These are phyloP conservation scores for Babesia bigemina DNA, from an alignment of 169 alveolate genomes.

Conservation along the genomic window DNA sequence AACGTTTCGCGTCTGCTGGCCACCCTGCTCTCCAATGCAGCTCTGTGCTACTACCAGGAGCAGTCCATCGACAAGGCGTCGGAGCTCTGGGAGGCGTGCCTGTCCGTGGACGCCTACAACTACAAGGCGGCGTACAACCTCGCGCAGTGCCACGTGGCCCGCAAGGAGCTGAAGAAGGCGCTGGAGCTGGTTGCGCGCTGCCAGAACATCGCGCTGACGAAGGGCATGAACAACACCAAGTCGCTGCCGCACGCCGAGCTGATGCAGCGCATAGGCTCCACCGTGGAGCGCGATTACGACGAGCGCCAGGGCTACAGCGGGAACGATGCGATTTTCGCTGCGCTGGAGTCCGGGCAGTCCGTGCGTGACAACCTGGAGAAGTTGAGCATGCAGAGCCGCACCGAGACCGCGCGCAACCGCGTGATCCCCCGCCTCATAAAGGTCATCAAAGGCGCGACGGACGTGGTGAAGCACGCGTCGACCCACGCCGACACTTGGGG, in stretches of 20 bases:
- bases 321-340: conserved; percentile 22
- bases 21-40: conserved; percentile 55
- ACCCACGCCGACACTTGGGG: conserved; percentile 18
- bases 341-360: conserved; percentile 17
- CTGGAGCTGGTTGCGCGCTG: conserved; percentile 40
- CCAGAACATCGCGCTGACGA: conserved; percentile 39
- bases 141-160: conserved; percentile 20
- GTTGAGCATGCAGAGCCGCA: conserved; percentile 1
- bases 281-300: conserved; percentile 1
- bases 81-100: conserved; percentile 25
- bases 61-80: conserved; percentile 13
- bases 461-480: conserved; percentile 1
- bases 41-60: conserved; percentile 33
- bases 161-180: conserved; percentile 35
- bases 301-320: not conserved
- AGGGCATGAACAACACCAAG: not conserved
- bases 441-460: conserved; percentile 3
- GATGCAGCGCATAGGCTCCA: conserved; percentile 4
- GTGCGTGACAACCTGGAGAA: conserved; percentile 37
- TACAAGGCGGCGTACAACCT: conserved; percentile 64
- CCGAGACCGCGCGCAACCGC: conserved; percentile 10
- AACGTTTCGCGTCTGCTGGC: conserved; percentile 22
- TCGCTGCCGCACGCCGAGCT: conserved; percentile 49
- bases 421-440: conserved; percentile 31
- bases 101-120: conserved; percentile 45